Base-by-base conservation (phyloP, 2,329 filamentous ascomycete species). In the Calycina herbarum region DNA sequence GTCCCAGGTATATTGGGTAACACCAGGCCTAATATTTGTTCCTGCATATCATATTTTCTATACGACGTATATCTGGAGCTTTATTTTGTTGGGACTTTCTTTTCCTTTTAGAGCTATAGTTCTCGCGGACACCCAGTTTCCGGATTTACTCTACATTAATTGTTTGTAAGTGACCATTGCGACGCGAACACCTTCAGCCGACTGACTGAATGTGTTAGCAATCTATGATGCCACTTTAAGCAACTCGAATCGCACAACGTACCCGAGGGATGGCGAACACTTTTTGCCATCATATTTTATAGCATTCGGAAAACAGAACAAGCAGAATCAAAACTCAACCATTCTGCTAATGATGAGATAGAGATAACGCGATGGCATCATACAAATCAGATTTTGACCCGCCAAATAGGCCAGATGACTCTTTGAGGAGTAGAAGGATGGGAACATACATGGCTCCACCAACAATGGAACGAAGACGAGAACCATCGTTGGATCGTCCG, bases 341-440 rank as follows among this genome's bases (percentile, higher is more conserved):
- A 27, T 54, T 40, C 61, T 64, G 64, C 67, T 66, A 64, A 73
- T 73, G 70, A 62, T 60, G 57, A 67, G 58, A 62, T 68, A 70
- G 64, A 61, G 66, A 64, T 72, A 72, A 56, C n/a, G 79, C 65
- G 68, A 82, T 82, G 81, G 79, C 80, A 75, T 79, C 80, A 72
- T 74, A 77, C 64, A 77, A 76, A 73, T 74, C 74, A 67, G 77
- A 77, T 64, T 78, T 77, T 70, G 78, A 80, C 65, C 75, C 80
- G 60, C 79, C 78, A 13, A 72, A 77, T 65, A 77, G 79, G 66
- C 77, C 80, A 69, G 75, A 74, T 45, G 79, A 82, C 59, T 73
- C 76, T 61, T 70, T 74, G 69, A 72, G 76, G 64, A 70, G 73
- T 17, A 74, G 72, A 66, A 75, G 72, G 62, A 58, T 71, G 35